Base-by-base conservation (phyloP, 805 yeast species). In the Schizosaccharomyces cryophilus region DNA sequence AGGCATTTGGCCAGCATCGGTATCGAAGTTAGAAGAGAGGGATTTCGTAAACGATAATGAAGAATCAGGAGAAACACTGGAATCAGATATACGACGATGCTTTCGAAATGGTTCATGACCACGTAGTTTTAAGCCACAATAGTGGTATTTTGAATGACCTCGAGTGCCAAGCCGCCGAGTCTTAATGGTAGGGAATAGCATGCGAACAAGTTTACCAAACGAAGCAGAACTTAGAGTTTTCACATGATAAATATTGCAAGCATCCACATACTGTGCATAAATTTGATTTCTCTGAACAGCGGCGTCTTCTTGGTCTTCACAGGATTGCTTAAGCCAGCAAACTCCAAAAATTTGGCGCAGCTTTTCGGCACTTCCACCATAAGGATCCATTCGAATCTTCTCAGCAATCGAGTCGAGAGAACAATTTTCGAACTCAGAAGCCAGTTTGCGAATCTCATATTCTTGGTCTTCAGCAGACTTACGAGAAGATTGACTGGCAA, bases 141-240 rank as follows among this genome's bases (percentile, higher is more conserved):
- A 87, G 69, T 87, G 94, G 70, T 88, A 88, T 68, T 84, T 84
- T 24, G 90, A 81, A 67, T 83, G 84, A 1, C 89, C 89, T 60
- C 95, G 75, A 69, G 82, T 80, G 1, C 96, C 96, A 61, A 87
- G 73, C 61, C 96, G 76, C 64, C 94, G 77, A 0, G 93, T 84
- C 38, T 81, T 80, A 63, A 86, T 73, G 61, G 74, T 73, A 0
- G 95, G 93, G 66, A 78, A 84, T 4, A 80, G 70, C 4, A 82
- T 73, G 62, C 82, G 75, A 21, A 85, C 86, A 54, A 84, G 72
- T 66, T 83, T 85, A 3, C 95, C 95, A 67, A 87, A 79, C 2
- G 85, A 80, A 0, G 94, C 90, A 35, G 87, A 88, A 45, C 83
- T 79, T 61, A 85, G 71, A 1, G 95, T 74, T 61, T 78, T 77